Evolutionary conservation across 208 protist species (phyloP).

Genomic region (Trichomonas vaginalis): DNA sequence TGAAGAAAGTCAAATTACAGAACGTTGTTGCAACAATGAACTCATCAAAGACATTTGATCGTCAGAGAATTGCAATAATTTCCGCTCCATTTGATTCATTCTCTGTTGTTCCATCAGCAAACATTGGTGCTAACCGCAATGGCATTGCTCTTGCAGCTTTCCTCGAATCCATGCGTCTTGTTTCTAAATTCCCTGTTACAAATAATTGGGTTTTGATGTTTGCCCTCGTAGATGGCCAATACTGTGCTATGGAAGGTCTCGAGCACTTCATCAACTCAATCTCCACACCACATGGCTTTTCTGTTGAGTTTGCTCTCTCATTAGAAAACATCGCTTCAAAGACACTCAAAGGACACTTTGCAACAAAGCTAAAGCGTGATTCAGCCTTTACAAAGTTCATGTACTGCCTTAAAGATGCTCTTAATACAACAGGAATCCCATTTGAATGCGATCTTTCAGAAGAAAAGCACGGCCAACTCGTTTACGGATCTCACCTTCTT

Average conservation of each 20-base stretch:
- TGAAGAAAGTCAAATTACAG: constrained; percentile 1
- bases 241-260: background rate
- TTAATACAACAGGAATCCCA: background rate
- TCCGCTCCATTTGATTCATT: background rate
- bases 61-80: background rate
- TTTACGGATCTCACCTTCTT: background rate
- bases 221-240: background rate
- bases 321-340: background rate
- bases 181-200: constrained; percentile 7
- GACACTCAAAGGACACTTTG: background rate
- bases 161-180: background rate
- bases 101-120: background rate
- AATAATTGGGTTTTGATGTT: constrained; percentile 14
- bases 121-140: background rate
- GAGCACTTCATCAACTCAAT: background rate
- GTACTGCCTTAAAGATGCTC: background rate
- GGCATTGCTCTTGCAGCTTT: background rate
- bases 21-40: background rate
- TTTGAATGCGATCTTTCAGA: background rate
- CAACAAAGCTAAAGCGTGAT: background rate
- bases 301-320: background rate
- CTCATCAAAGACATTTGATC: background rate
- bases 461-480: background rate
- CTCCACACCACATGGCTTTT: background rate
- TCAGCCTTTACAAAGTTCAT: constrained; percentile 5